Base-by-base conservation (phyloP, 352 stramenopile species). In the Globisporangium echinulatum region DNA sequence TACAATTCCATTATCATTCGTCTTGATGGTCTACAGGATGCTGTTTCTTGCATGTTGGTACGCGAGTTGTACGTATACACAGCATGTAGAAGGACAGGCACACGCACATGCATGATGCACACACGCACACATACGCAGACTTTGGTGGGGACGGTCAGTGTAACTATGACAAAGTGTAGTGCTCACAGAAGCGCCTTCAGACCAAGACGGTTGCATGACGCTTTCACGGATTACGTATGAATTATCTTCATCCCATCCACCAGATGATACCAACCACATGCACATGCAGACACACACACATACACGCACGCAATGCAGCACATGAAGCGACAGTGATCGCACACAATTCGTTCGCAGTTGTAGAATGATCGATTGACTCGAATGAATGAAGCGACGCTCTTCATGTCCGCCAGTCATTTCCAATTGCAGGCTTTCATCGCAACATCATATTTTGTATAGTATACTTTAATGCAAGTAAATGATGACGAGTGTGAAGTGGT, bases 131-230 rank as follows among this genome's bases (percentile, higher is more conserved):
- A 42, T 2, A 6, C 44, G 9, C 6, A 54, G 15, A 19, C 36
- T 11, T 51, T 9, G 44, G 15, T 48, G 56, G 56, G 68, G 66
- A 79, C 68, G 69, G 71, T 79, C 71, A 79, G 71, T 77, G 71
- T 79, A 79, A 79, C 71, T 79, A 79, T 79, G 71, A 79, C 71
- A 72, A 69, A 63, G 62, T 75, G 59, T 70, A 65, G 54, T 49
- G 71, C 69, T 79, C 71, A 79, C 59, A 65, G 59, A 56, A 65
- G 59, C 54, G 39, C 53, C 59, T 65, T 65, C 59, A 65, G 19
- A 61, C 59, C 59, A 60, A 52, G 51, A 65, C 59, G 59, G 59
- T 47, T 61, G 59, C 48, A 42, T 61, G 59, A 15, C 59, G 59
- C 59, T 65, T 53, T 65, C 53, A 65, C 59, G 49, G 42, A 61